A percentile compares a stretch with the other conserved stretches of the same genome.
phyloP scores from a whole-genome alignment of 1,284 basidiomycete species.

The Pseudozyma flocculosa region DNA sequence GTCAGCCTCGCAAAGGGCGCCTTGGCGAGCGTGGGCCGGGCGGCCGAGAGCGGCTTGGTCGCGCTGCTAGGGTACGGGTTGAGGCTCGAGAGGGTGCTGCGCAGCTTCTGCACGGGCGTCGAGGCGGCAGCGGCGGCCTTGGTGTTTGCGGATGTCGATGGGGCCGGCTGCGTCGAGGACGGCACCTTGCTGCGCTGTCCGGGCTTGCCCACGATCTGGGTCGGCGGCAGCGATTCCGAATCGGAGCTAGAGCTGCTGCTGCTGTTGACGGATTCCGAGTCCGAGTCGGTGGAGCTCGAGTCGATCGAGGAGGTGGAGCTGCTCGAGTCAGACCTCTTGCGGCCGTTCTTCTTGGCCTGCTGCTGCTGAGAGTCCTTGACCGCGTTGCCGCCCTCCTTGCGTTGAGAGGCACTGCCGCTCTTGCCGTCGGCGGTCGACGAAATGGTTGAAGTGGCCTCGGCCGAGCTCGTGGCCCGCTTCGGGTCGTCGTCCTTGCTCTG shows the following conservation, averaged over 20 bases:
- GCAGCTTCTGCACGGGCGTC: background rate
- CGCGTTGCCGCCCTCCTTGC: no score
- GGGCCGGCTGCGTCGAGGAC: no score
- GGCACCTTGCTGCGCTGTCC: background rate
- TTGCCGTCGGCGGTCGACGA: no score
- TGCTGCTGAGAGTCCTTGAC: no score
- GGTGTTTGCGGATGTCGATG: background rate
- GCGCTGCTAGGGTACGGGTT: constrained; percentile 5
- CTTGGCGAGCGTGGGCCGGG: constrained; percentile 8
- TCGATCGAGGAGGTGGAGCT: background rate
- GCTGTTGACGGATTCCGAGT: background rate
- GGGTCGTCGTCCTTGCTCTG: background rate
- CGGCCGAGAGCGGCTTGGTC: constrained; percentile 16
- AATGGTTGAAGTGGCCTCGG: background rate
- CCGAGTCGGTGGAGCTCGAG: background rate
- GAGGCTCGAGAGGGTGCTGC: background rate
- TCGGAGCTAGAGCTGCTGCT: background rate
- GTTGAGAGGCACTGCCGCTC: no score
- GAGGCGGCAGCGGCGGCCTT: background rate
- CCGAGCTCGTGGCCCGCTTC: background rate
- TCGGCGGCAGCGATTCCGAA: background rate
- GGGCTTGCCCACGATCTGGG: no score
- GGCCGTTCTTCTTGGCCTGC: background rate
- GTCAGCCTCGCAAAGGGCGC: constrained; percentile 36
- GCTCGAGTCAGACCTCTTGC: background rate